Conservation (phyloP, 2,329 filamentous ascomycete species). For the Cladobotryum protrusum region DNA sequence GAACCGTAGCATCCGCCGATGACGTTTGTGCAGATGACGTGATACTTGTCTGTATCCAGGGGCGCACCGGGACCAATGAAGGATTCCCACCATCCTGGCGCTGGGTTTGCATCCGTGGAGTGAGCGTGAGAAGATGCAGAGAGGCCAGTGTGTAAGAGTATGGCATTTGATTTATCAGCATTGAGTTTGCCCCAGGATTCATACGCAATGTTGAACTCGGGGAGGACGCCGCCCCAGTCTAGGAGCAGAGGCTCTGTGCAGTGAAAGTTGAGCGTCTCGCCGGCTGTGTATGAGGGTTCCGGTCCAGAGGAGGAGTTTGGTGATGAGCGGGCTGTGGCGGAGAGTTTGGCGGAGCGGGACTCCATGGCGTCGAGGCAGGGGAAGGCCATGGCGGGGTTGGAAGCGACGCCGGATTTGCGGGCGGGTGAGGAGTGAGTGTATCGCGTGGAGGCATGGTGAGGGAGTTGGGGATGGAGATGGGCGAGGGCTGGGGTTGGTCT, state of each 20-base stretch:
- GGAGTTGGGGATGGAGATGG: conserved; percentile 37
- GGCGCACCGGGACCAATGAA: conserved; percentile 87
- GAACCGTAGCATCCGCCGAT: conserved; percentile 94
- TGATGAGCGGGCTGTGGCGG: conserved; percentile 30
- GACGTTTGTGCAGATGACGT: conserved; percentile 93
- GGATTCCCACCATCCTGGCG: conserved; percentile 97
- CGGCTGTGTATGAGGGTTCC: conserved; percentile 89
- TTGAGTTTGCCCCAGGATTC: conserved; percentile 88
- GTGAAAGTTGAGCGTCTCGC: conserved; percentile 72
- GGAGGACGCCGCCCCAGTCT: conserved; percentile 92
- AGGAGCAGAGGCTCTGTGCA: conserved; percentile 70
- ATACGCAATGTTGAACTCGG: conserved; percentile 84
- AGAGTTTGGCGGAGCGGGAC: conserved; percentile 67
- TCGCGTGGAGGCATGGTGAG: conserved; percentile 16
- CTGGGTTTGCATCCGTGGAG: conserved; percentile 78
- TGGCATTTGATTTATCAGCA: conserved; percentile 74
- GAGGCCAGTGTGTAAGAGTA: conserved; percentile 86
- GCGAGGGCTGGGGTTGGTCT: conserved; percentile 29
- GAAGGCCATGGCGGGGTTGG: conserved; percentile 82
- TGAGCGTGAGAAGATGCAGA: conserved; percentile 97
- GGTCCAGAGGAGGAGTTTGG: conserved; percentile 63
- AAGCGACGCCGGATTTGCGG: conserved; percentile 37
- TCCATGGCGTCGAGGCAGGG: conserved; percentile 85
- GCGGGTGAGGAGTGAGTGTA: conserved; percentile 16
- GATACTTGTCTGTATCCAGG: conserved; percentile 86